Evolutionary conservation across 345 rosid genomes (phyloP).

Genomic region (Dovyalis caffra): DNA sequence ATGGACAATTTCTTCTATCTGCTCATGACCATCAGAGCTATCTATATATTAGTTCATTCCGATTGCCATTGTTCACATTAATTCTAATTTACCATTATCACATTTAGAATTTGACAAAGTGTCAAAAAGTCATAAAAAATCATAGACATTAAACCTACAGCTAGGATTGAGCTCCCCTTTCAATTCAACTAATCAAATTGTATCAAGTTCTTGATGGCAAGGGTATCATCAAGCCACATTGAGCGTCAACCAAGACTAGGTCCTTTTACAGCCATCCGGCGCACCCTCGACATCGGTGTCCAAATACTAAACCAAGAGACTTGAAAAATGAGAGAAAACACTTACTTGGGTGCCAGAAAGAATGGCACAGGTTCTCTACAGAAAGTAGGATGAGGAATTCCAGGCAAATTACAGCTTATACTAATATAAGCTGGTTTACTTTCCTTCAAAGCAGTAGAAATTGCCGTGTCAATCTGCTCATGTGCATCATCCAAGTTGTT

Average conservation of each 20-base stretch:
- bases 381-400: conserved; percentile 64
- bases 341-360: conserved; percentile 53
- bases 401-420: conserved; percentile 63
- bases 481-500: conserved; percentile 74
- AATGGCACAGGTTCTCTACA: conserved; percentile 64
- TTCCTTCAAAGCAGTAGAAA: conserved; percentile 73
- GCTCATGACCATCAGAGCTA: background rate
- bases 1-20: background rate
- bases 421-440: conserved; percentile 72
- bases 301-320: background rate
- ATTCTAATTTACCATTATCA: background rate
- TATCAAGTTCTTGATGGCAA: background rate
- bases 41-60: background rate
- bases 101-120: background rate
- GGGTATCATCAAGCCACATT: too few relatives aligned
- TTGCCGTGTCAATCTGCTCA: conserved; percentile 62
- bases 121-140: background rate
- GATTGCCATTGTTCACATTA: background rate
- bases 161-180: too few relatives aligned
- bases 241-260: too few relatives aligned
- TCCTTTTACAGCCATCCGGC: too few relatives aligned
- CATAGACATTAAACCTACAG: background rate
- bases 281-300: too few relatives aligned
- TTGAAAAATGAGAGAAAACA: conserved; percentile 3
- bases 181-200: background rate